phyloP scores from a whole-genome alignment of 2,329 filamentous ascomycete species.

The Xylariomycetidae sp. region DNA sequence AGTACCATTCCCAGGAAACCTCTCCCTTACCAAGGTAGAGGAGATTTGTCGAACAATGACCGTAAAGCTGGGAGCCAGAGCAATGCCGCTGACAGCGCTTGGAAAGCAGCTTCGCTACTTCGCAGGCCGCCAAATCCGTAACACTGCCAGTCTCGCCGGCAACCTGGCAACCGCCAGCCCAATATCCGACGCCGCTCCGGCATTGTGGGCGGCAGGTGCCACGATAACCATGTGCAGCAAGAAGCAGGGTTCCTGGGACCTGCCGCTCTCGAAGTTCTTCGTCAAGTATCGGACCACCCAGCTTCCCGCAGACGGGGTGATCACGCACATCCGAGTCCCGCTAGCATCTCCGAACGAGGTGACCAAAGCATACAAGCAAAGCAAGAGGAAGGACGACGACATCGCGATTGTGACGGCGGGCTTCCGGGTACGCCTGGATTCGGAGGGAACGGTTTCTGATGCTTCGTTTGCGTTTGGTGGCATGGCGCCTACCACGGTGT shows the following conservation, averaged over 20 bases:
- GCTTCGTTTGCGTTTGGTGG: slow-evolving; percentile 82
- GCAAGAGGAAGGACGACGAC: slow-evolving; percentile 93
- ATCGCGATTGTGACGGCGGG: slow-evolving; percentile 93
- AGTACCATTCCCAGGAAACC: slow-evolving; percentile 36
- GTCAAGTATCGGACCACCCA: slow-evolving; percentile 81
- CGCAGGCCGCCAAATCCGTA: slow-evolving; percentile 85
- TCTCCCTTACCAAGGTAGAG: slow-evolving; percentile 86
- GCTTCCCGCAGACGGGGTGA: slow-evolving; percentile 70
- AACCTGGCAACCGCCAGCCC: slow-evolving; percentile 89
- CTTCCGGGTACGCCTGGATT: slow-evolving; percentile 63
- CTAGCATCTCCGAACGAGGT: slow-evolving; percentile 62
- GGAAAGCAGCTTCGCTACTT: slow-evolving; percentile 90
- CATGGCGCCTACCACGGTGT: slow-evolving; percentile 82
- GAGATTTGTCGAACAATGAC: slow-evolving; percentile 71
- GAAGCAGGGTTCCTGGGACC: slow-evolving; percentile 59
- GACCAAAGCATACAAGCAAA: slow-evolving; percentile 85
- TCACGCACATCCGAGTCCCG: slow-evolving; percentile 76
- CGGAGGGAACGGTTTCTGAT: slow-evolving; percentile 61
- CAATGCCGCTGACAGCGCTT: slow-evolving; percentile 77
- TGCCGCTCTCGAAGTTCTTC: slow-evolving; percentile 86
- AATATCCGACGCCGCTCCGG: slow-evolving; percentile 89
- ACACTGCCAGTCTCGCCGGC: slow-evolving; percentile 86
- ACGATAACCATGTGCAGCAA: slow-evolving; percentile 71
- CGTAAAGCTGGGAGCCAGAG: slow-evolving; percentile 62
- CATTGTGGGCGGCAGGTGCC: slow-evolving; percentile 78